phyloP scores from a whole-genome alignment of 2,329 filamentous ascomycete species.

The Aspergillus texensis region DNA sequence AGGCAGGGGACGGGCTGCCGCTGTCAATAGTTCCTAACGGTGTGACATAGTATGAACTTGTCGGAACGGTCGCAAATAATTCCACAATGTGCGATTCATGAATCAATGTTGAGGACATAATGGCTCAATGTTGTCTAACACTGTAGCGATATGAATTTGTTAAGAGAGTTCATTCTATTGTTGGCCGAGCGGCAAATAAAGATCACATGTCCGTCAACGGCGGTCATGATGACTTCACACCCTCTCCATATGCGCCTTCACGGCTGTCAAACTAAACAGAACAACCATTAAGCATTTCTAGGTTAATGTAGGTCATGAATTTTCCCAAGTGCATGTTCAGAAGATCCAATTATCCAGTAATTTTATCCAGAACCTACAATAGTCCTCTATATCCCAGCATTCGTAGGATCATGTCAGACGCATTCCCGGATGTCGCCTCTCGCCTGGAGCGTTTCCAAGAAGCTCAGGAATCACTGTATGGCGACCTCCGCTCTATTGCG shows the following conservation, averaged over 20 bases:
- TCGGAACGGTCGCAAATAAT: not conserved
- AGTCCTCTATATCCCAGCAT: not conserved
- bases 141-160: not conserved
- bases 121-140: too few species aligned
- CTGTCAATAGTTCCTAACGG: constrained; percentile 38
- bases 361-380: not conserved
- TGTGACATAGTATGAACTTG: constrained; percentile 26
- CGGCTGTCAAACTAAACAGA: not conserved
- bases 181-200: constrained; percentile 19
- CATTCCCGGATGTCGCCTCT: constrained; percentile 21
- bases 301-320: not conserved
- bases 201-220: constrained; percentile 15
- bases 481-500: constrained; percentile 34
- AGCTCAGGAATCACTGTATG: constrained; percentile 46
- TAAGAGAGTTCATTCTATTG: not conserved
- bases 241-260: not conserved
- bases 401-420: constrained; percentile 3
- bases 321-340: not conserved
- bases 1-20: constrained; percentile 34
- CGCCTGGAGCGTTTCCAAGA: constrained; percentile 36
- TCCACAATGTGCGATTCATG: not conserved
- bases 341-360: not conserved
- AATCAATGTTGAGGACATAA: not conserved
- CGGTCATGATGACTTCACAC: constrained; percentile 38
- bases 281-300: not conserved